Evolutionary conservation across 208 protist genomes (phyloP).

Genomic region (Histomonas meleagridis): DNA sequence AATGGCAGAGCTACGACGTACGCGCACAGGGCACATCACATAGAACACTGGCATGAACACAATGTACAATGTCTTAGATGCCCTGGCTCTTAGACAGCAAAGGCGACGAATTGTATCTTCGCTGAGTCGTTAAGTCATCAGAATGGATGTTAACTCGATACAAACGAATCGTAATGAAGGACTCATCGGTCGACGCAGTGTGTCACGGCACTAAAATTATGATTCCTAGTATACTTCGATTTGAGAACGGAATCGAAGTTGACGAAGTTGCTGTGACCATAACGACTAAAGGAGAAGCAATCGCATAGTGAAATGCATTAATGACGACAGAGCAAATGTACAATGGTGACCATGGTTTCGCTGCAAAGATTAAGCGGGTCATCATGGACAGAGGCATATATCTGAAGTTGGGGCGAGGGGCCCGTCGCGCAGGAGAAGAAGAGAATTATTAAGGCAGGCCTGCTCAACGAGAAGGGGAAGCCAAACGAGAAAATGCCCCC

Average conservation of each 20-base stretch:
- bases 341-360: slow-evolving; percentile 86
- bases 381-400: slow-evolving; percentile 99
- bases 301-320: slow-evolving; percentile 87
- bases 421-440: slow-evolving; percentile 81
- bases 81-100: slow-evolving; percentile 85
- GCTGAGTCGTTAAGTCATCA: slow-evolving; percentile 85
- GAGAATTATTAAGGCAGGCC: slow-evolving; percentile 69
- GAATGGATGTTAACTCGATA: slow-evolving; percentile 86
- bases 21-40: slow-evolving; percentile 82
- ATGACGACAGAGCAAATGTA: slow-evolving; percentile 92
- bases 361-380: slow-evolving; percentile 84
- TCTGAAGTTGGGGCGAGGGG: slow-evolving; percentile 87
- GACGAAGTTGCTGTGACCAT: slow-evolving; percentile 90
- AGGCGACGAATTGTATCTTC: slow-evolving; percentile 82
- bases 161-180: slow-evolving; percentile 98
- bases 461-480: slow-evolving; percentile 88
- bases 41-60: slow-evolving; percentile 80
- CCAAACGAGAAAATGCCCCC: slow-evolving; percentile 85
- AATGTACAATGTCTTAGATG: slow-evolving; percentile 98
- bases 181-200: slow-evolving; percentile 62
- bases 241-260: slow-evolving; percentile 82
- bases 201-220: slow-evolving; percentile 85
- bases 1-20: slow-evolving; percentile 90
- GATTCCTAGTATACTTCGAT: slow-evolving; percentile 91
- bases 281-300: slow-evolving; percentile 97